phyloP scores from a whole-genome alignment of 192 early-diverging fungal genomes.

The Mortierella hygrophila region DNA sequence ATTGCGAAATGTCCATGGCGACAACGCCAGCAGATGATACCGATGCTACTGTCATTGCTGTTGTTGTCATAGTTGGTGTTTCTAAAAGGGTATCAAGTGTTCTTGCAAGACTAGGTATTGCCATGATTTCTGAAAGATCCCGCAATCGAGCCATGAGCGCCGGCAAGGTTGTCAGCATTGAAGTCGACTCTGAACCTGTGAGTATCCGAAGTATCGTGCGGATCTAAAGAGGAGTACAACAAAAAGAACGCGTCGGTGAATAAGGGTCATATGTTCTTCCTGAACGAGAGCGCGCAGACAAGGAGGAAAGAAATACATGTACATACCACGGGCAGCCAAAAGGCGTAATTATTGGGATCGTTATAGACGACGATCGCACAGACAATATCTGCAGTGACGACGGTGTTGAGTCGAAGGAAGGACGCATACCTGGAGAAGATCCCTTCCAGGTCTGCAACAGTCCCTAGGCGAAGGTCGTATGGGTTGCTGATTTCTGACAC shows the following conservation, averaged over 20 bases:
- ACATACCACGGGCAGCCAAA: slow-evolving; percentile 16
- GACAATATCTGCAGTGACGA: slow-evolving; percentile 25
- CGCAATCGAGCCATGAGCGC: slow-evolving; percentile 3
- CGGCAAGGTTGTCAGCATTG: not conserved
- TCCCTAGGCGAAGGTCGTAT: not conserved
- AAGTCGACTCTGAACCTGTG: not conserved
- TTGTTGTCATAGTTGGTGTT: not conserved
- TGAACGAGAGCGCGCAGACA: not conserved
- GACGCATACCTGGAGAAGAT: not conserved
- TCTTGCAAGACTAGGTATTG: not conserved
- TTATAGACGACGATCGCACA: slow-evolving; percentile 11
- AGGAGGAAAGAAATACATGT: not conserved
- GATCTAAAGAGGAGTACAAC: not conserved
- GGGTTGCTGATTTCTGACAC: not conserved
- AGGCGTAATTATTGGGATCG: not conserved
- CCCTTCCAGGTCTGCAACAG: not conserved
- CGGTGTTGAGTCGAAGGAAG: not conserved
- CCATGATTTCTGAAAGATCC: not conserved
- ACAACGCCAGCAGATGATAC: not conserved
- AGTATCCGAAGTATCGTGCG: not conserved
- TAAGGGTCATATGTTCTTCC: not conserved
- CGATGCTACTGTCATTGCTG: not conserved
- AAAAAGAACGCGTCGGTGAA: not conserved
- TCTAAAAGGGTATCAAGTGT: not conserved
- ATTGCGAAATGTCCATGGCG: not conserved